Evolutionary conservation across 106 monocot species (phyloP), one percentile per base, ranked within the genome.

Genomic region (Cymbidium sinense): DNA sequence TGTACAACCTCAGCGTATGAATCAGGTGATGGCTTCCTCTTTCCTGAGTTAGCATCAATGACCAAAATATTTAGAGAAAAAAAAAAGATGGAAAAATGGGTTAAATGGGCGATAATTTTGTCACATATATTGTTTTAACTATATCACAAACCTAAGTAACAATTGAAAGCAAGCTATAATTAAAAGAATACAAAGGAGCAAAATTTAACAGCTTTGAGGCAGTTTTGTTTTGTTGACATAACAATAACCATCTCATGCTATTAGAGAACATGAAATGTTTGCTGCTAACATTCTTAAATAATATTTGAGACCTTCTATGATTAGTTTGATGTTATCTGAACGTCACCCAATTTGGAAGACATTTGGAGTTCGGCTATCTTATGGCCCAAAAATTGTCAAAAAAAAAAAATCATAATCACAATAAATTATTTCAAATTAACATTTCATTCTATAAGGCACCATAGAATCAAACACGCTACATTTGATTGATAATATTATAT

Each of bases 11-110:
- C 92, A 27, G 78, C 37, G 76, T 86, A 95, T 23, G 78, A 89
- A 78, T 92, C 95, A 69, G 76, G 75, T 17, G 84, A 82, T 19
- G 95, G 95, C 78, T 95, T 95, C 34, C 91, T 77, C 58, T 90
- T 95, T 39, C 95, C 95, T 95, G 76, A 7, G 39, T 23, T 58
- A 76, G 11, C 64, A 27, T 29, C 7, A 5, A 64, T 25, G 64
- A 29, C 8, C 31, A 34, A 17, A 34, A 70, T 70, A 33, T 34
- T 34, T 19, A 70, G 70, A 19, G 29, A 64, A 20, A 20, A 35
- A 70, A 15, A 33, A n/a, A n/a, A n/a, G n/a, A n/a, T n/a, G 27
- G 4, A 64, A 11, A 6, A 25, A 7, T 64, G 7, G 28, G 28
- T 9, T 27, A 0, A 27, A 64, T 29, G 64, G 12, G 27, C 28